Evolutionary conservation across 2,329 filamentous ascomycete species (phyloP).

Genomic region (Aspergillus sp.): DNA sequence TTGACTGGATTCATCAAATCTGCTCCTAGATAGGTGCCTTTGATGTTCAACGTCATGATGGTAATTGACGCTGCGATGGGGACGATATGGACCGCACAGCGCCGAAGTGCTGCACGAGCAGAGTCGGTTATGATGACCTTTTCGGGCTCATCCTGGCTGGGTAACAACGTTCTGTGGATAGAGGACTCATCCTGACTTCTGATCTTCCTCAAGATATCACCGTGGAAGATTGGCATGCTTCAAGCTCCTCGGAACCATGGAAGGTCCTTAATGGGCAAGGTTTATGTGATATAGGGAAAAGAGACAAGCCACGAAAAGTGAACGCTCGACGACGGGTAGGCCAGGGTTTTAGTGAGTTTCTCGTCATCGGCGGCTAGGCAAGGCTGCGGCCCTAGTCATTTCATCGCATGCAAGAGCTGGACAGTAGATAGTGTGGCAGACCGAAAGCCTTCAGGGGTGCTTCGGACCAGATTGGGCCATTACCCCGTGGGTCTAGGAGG

Average conservation of each 20-base stretch:
- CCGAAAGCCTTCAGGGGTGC: no score
- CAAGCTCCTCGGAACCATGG: not conserved
- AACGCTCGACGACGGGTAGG: no score
- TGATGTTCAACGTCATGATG: conserved; percentile 5
- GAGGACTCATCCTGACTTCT: not conserved
- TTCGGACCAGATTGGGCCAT: no score
- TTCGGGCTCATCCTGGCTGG: not conserved
- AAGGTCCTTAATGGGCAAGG: not conserved
- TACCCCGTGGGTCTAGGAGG: no score
- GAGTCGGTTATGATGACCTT: conserved; percentile 2
- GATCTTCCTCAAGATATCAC: not conserved
- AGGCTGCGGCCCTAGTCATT: no score
- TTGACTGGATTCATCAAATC: conserved; percentile 6
- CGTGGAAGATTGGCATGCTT: not conserved
- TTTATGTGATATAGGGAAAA: no score
- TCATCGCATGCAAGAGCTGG: no score
- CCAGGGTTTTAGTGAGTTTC: no score
- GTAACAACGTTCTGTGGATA: not conserved
- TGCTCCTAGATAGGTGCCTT: conserved; percentile 3
- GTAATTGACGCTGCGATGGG: conserved; percentile 1
- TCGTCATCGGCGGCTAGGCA: no score
- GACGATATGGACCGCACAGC: conserved; percentile 2
- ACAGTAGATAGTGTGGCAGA: no score
- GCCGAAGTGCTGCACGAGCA: not conserved
- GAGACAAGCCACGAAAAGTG: no score